Evolutionary conservation across 2,329 filamentous ascomycete species (phyloP).

Genomic region (Clarireedia hainanense): DNA sequence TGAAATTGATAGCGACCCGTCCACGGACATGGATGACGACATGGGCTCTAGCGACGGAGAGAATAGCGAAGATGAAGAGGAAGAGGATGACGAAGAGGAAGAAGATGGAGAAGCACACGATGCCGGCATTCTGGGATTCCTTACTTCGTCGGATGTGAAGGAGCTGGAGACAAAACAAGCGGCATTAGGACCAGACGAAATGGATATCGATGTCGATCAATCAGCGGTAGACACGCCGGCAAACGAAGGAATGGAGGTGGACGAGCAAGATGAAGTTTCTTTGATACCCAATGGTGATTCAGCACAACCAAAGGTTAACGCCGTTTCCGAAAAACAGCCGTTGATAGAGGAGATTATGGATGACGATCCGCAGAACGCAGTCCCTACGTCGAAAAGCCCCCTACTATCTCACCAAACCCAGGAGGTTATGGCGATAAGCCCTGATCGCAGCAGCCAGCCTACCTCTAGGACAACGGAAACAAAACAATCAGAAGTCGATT

Average conservation of each 20-base stretch:
- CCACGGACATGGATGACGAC: slow-evolving; percentile 13
- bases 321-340: neutral
- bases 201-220: slow-evolving; percentile 8
- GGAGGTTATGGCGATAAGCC: slow-evolving; percentile 21
- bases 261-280: slow-evolving; percentile 26
- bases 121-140: slow-evolving; percentile 31
- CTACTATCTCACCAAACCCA: neutral
- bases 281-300: slow-evolving; percentile 22
- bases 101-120: slow-evolving; percentile 32
- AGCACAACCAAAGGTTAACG: neutral
- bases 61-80: slow-evolving; percentile 43
- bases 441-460: slow-evolving; percentile 30
- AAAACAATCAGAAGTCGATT: slow-evolving; percentile 28
- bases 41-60: slow-evolving; percentile 52
- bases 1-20: slow-evolving; percentile 23
- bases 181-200: slow-evolving; percentile 4
- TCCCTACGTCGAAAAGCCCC: neutral
- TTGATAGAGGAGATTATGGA: slow-evolving; percentile 2
- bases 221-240: neutral
- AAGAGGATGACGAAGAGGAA: slow-evolving; percentile 34
- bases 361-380: neutral
- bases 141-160: slow-evolving; percentile 27
- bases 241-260: slow-evolving; percentile 5
- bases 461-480: slow-evolving; percentile 31
- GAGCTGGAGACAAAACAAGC: slow-evolving; percentile 27